Conservation (phyloP, 345 rosid species). For the Geranium brycei region DNA sequence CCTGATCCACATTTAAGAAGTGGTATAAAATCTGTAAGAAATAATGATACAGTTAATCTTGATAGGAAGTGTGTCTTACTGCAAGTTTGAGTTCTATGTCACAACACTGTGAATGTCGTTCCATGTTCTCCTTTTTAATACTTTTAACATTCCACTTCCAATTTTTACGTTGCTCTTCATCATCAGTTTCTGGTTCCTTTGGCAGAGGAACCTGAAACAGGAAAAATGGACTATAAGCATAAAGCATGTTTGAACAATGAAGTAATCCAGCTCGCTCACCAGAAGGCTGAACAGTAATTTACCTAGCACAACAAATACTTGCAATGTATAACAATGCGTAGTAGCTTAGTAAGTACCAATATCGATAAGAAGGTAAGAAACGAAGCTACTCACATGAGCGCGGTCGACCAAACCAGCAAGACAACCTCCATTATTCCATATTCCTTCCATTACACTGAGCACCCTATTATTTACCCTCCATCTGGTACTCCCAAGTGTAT, state of each 20-base stretch:
- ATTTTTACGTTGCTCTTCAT: slow-evolving; percentile 40
- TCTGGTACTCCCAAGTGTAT: slow-evolving; percentile 88
- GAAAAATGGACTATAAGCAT: neutral
- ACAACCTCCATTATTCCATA: slow-evolving; percentile 85
- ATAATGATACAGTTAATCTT: too few species aligned
- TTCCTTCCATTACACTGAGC: slow-evolving; percentile 60
- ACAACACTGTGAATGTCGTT: slow-evolving; percentile 84
- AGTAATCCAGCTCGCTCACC: neutral
- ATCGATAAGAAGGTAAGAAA: neutral
- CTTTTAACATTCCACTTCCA: slow-evolving; percentile 78
- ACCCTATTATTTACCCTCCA: slow-evolving; percentile 81
- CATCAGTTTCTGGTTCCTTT: slow-evolving; percentile 47
- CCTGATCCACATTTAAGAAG: slow-evolving; percentile 28
- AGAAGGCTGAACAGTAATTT: neutral
- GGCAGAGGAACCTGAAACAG: slow-evolving; percentile 53
- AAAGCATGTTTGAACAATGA: too few species aligned
- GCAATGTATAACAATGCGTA: too few species aligned
- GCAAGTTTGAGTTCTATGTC: slow-evolving; percentile 89
- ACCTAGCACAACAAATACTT: too few species aligned
- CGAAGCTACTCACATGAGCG: slow-evolving; percentile 50
- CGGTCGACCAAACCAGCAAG: slow-evolving; percentile 81
- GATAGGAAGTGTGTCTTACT: slow-evolving; percentile 30
- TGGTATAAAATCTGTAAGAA: too few species aligned
- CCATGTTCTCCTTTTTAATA: slow-evolving; percentile 68
- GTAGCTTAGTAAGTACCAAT: neutral